Base-by-base conservation (phyloP, 2,329 filamentous ascomycete genomes). In the Aspergillus japonicus region DNA sequence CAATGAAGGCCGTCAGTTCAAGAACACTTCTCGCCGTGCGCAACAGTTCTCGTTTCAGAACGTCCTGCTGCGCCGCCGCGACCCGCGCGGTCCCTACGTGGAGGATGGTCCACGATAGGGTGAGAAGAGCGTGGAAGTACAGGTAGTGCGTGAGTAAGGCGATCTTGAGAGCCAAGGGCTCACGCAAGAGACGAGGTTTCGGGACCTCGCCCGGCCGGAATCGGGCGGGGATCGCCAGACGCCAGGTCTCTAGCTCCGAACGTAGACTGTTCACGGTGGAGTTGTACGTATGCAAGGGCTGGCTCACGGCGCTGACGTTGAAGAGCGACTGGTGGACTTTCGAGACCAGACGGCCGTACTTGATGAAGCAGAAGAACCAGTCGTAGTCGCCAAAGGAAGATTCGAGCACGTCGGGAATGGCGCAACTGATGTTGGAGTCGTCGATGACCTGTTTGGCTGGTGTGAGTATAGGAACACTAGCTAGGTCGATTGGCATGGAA, bases 391-490 rank as follows among this genome's bases (percentile, higher is more conserved):
- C 68, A 52, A 77, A 71, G 8, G 66, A 35, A 4, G 74, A 68
- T 44, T 75, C 73, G 1, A 71, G 73, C 14, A 68, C 61, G 14
- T 63, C 53, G 1, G 76, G 76, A 19, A 78, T 69, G 0, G 71
- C 66, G 56, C 70, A 74, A 16, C 71, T 71, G 51, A 79, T 74
- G 53, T 79, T 75, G 4, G 65, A 68, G 56, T 78, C 76, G 21
- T 66, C 61, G 24, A 79, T 64, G 1, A 71, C 64, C 73, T 77
- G 12, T 12, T 35, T 12, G 33, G 12, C 14, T 2, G 12, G 33
- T 35, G 12, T 12, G 29, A 44, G 8, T 35, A 14, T 5, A 54
- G 59, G 10, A 35, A 24, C n/a, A 16, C 21, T 11, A 10, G 47
- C n/a, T 23, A n/a, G 21, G 14, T 10, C 26, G 7, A 6, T 24